Base-by-base conservation (phyloP, 139 green algal genomes). In the Chlorella sp. region DNA sequence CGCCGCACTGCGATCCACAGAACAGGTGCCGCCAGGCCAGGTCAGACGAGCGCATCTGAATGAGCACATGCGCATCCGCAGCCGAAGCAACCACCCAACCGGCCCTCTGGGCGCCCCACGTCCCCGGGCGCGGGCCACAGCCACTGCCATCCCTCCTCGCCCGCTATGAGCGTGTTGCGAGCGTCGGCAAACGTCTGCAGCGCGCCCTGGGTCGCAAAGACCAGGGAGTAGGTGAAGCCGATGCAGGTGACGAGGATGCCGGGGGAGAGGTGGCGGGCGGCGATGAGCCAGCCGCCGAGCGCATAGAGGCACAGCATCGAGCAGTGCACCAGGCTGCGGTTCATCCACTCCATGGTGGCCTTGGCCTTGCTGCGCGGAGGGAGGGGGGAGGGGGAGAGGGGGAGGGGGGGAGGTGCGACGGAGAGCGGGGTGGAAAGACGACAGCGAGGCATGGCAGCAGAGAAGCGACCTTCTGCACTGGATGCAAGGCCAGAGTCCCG, bases 161-260 rank as follows among this genome's bases (percentile, higher is more conserved):
- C n/a, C n/a, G n/a, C n/a, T n/a, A n/a, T n/a, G n/a, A n/a, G n/a
- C n/a, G n/a, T 87, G 41, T 71, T 48, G 36, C 89, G 84, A 48
- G 88, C 73, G 67, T 97, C 93, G 4, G 86, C 87, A 48, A 94
- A 84, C 41, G 89, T 94, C 84, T 94, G 92, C 46, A 94, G 86
- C 9, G 84, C 71, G 29, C 93, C 93, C 86, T 94, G 93, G 0
- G 90, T 94, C 35, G 93, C 93, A 77, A 96, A 98, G 41, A 94
- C 87, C 15, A 97, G 81, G 23, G 73, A 88, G 75, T 96, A 98
- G 41, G 93, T 97, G 86, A 95, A 97, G 65, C 94, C 94, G 43
- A 98, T 95, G 77, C 90, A 91, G 23, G 81, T 87, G 29, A 97
- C 83, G 73, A 98, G 88, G 36, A 91, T 82, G 0, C 90, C 66